phyloP scores from a whole-genome alignment of 1,284 basidiomycete genomes.

The Rhodotorula glutinis region DNA sequence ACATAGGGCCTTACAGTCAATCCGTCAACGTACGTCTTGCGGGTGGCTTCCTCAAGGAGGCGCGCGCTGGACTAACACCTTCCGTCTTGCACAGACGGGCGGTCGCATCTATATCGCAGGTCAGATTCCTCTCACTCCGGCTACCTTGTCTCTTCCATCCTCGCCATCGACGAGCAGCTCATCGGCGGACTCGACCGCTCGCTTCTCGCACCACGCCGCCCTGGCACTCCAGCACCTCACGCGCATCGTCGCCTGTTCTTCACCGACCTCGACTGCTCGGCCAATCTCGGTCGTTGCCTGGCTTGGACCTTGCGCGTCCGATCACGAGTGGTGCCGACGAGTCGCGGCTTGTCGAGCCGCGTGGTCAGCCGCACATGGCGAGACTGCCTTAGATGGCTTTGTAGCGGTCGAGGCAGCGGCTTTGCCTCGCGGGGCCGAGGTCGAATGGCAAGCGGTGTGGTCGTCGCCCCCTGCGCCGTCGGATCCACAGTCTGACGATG shows the following conservation, averaged over 20 bases:
- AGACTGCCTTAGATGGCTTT: slow-evolving; percentile 50
- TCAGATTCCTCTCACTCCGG: slow-evolving; percentile 86
- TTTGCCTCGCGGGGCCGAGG: slow-evolving; percentile 68
- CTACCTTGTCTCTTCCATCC: slow-evolving; percentile 64
- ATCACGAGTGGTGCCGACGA: background rate
- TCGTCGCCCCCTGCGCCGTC: slow-evolving; percentile 45
- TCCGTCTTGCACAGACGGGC: slow-evolving; percentile 56
- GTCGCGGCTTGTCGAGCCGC: background rate
- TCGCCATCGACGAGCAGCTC: slow-evolving; percentile 44
- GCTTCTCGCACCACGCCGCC: slow-evolving; percentile 15
- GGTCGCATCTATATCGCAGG: slow-evolving; percentile 82
- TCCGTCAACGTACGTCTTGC: slow-evolving; percentile 57
- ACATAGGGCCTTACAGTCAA: slow-evolving; percentile 98
- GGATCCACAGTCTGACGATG: slow-evolving; percentile 3
- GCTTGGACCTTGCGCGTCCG: background rate
- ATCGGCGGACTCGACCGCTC: slow-evolving; percentile 41
- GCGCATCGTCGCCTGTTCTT: slow-evolving; percentile 9
- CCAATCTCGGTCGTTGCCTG: background rate
- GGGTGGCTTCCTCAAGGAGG: background rate
- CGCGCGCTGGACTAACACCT: background rate
- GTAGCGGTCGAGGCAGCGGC: slow-evolving; percentile 66
- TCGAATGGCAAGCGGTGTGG: slow-evolving; percentile 54
- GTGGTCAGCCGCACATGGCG: background rate
- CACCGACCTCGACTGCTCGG: background rate
- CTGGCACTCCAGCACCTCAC: slow-evolving; percentile 29